Conservation (phyloP, 805 yeast genomes). For the Scheffersomyces ergatensis region DNA sequence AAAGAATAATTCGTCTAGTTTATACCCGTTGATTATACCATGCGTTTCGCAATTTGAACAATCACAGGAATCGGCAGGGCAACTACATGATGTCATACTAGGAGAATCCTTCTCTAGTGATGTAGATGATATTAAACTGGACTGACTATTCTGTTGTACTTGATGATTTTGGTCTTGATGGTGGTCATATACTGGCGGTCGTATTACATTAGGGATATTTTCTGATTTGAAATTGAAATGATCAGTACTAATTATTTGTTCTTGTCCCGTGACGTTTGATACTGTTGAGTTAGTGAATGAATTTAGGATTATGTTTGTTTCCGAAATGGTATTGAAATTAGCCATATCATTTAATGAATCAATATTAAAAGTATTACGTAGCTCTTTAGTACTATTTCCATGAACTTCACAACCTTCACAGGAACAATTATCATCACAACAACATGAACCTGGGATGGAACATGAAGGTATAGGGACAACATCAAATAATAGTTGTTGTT, state of each 20-base stretch:
- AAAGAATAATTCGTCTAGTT: constrained; percentile 38
- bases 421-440: constrained; percentile 33
- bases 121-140: not conserved
- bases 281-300: not conserved
- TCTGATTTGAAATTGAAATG: not conserved
- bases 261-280: constrained; percentile 1
- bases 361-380: constrained; percentile 4
- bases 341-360: constrained; percentile 9
- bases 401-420: constrained; percentile 39
- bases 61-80: constrained; percentile 28
- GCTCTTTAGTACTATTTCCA: constrained; percentile 14
- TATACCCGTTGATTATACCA: constrained; percentile 42
- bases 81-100: constrained; percentile 14
- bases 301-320: not conserved
- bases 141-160: not conserved
- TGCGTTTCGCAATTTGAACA: constrained; percentile 45
- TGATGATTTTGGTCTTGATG: not conserved
- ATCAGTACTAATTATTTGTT: not conserved
- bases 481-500: constrained; percentile 7
- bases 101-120: not conserved
- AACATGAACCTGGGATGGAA: constrained; percentile 34
- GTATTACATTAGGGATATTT: too few species aligned
- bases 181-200: too few species aligned
- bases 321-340: constrained; percentile 4
- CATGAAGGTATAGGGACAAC: constrained; percentile 31